Conservation (phyloP, 2,329 filamentous ascomycete genomes). For the Colletotrichum sp. region DNA sequence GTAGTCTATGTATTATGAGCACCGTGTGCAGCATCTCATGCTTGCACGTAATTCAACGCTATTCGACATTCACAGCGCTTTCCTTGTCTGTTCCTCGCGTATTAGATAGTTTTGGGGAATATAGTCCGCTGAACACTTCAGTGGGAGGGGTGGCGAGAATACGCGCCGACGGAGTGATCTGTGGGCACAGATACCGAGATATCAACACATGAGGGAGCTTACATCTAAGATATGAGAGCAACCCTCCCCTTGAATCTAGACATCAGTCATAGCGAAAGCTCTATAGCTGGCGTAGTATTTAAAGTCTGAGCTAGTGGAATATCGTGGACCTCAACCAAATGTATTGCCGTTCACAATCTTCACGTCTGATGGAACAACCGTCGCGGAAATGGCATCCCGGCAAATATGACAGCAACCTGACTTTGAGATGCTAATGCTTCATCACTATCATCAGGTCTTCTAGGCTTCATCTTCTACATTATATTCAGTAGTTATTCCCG, state of each 20-base stretch:
- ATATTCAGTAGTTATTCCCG: rapidly evolving
- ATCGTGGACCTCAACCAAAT: neutral
- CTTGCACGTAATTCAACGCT: rapidly evolving
- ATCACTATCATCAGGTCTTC: neutral
- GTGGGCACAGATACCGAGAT: neutral
- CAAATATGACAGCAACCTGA: neutral
- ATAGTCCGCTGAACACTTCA: neutral
- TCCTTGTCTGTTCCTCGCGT: neutral
- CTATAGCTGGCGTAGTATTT: neutral
- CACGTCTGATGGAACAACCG: rapidly evolving
- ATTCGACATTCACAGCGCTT: rapidly evolving
- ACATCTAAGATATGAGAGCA: too few relatives aligned
- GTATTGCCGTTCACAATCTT: neutral
- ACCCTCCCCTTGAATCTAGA: rapidly evolving
- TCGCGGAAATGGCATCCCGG: neutral
- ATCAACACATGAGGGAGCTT: too few relatives aligned
- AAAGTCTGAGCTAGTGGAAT: neutral
- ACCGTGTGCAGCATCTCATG: rapidly evolving
- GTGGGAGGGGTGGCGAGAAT: too few relatives aligned
- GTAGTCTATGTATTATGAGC: rapidly evolving
- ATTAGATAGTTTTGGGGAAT: rapidly evolving
- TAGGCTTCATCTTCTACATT: neutral
- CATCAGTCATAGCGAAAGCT: neutral
- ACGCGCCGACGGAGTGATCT: neutral
- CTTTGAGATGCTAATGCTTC: neutral